phyloP scores from a whole-genome alignment of 192 early-diverging fungal species.

The Linnemannia zychae region DNA sequence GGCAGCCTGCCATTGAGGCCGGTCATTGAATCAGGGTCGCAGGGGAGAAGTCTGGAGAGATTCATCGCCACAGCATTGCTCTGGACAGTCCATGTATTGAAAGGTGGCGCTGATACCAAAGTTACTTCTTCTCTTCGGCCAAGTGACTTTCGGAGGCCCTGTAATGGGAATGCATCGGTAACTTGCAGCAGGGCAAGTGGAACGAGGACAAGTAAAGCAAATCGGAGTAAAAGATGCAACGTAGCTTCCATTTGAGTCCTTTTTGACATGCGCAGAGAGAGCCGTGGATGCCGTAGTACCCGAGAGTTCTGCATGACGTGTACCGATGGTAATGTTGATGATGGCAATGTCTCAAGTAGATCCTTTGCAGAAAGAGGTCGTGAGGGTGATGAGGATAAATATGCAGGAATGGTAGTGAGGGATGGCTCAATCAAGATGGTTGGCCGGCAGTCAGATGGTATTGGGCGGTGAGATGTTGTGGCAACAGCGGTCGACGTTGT shows the following conservation, averaged over 20 bases:
- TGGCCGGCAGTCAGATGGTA: background rate
- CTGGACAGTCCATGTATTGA: background rate
- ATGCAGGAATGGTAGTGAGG: background rate
- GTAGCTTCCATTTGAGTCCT: background rate
- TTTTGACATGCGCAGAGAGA: background rate
- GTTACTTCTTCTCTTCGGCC: background rate
- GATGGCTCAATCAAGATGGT: background rate
- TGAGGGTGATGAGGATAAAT: background rate
- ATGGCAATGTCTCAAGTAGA: background rate
- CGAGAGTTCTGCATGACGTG: background rate
- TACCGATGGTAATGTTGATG: background rate
- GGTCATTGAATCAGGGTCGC: constrained; percentile 28
- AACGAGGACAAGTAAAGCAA: background rate
- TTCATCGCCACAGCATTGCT: constrained; percentile 31
- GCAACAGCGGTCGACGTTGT: background rate
- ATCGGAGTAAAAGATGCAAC: background rate
- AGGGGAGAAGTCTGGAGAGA: constrained; percentile 29
- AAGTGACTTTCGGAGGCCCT: background rate
- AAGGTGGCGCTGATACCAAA: background rate
- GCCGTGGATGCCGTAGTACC: background rate
- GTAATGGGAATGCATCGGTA: constrained; percentile 7
- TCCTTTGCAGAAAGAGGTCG: background rate
- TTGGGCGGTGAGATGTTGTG: background rate
- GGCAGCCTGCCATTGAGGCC: constrained; percentile 29
- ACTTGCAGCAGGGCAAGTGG: background rate